These are phyloP conservation scores for Xanthoparmelia taractica DNA, from an alignment of 495 filamentous ascomycete species.

Conservation along the genomic window DNA sequence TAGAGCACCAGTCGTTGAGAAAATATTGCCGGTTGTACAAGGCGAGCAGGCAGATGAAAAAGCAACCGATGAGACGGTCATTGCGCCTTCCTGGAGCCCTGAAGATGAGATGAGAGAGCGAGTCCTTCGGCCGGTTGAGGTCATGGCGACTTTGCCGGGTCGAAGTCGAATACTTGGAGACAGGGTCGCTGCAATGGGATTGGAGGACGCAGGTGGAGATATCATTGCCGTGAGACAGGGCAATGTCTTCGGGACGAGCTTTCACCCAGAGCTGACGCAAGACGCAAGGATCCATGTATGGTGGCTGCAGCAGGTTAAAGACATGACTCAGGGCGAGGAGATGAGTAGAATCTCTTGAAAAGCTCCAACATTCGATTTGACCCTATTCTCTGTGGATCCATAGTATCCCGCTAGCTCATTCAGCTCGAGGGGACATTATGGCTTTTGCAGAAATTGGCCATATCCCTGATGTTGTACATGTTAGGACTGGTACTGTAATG, in stretches of 20 bases:
- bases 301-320: conserved; percentile 74
- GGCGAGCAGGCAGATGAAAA: conserved; percentile 46
- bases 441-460: conserved; percentile 1
- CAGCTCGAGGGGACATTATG: conserved; percentile 5
- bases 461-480: background rate
- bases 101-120: conserved; percentile 38
- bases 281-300: conserved; percentile 86
- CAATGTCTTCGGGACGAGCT: conserved; percentile 94
- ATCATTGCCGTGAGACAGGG: conserved; percentile 87
- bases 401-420: background rate
- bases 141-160: conserved; percentile 45
- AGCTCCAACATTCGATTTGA: background rate
- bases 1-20: conserved; percentile 86
- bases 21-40: conserved; percentile 52
- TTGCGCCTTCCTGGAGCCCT: conserved; percentile 53
- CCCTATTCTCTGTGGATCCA: background rate
- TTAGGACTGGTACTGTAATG: background rate
- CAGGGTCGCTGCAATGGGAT: conserved; percentile 33
- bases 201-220: conserved; percentile 54
- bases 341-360: background rate
- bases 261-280: conserved; percentile 89
- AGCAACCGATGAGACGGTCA: conserved; percentile 50
- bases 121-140: conserved; percentile 42
- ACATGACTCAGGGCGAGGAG: background rate
- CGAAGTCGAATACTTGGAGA: conserved; percentile 37